A percentile compares a stretch with the other conserved stretches of the same genome.
Evolutionary conservation across 2,329 filamentous ascomycete species (phyloP).

Genomic region (Neonectria magnoliae): DNA sequence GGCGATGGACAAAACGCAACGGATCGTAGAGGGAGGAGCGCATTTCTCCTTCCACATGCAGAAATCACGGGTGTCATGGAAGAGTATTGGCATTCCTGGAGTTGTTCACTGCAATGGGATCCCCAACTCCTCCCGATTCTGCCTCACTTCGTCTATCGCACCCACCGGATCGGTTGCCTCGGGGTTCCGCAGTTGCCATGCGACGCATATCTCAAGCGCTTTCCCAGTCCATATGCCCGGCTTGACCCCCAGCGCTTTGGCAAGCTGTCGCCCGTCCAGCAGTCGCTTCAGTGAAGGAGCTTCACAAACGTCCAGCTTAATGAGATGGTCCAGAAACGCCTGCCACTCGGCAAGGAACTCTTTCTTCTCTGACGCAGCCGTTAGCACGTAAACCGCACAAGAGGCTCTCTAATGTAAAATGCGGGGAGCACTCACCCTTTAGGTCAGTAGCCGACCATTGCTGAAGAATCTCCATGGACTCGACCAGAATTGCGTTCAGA

Average conservation of each 20-base stretch:
- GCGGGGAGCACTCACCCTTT: constrained; percentile 51
- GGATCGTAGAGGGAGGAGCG: background rate
- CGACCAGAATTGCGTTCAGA: constrained; percentile 73
- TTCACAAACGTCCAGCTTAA: constrained; percentile 65
- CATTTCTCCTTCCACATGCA: background rate
- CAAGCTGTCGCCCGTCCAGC: constrained; percentile 80
- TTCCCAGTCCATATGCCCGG: constrained; percentile 86
- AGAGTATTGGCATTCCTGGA: background rate
- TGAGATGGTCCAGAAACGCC: constrained; percentile 64
- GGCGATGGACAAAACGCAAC: background rate
- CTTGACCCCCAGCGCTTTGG: constrained; percentile 72
- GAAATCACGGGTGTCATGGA: background rate
- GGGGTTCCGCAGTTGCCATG: constrained; percentile 90
- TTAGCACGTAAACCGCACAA: constrained; percentile 15
- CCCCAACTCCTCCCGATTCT: constrained; percentile 62
- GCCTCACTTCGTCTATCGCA: constrained; percentile 68
- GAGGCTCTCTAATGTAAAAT: background rate
- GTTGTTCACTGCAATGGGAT: constrained; percentile 41
- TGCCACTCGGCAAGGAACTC: constrained; percentile 63
- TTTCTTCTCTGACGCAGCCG: constrained; percentile 50
- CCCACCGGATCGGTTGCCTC: constrained; percentile 65
- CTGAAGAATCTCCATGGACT: constrained; percentile 59
- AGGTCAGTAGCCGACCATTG: constrained; percentile 43
- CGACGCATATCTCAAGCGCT: constrained; percentile 81
- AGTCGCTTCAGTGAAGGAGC: constrained; percentile 68